Evolutionary conservation across 2,329 filamentous ascomycete genomes (phyloP).

Genomic region (Botrytis elliptica): DNA sequence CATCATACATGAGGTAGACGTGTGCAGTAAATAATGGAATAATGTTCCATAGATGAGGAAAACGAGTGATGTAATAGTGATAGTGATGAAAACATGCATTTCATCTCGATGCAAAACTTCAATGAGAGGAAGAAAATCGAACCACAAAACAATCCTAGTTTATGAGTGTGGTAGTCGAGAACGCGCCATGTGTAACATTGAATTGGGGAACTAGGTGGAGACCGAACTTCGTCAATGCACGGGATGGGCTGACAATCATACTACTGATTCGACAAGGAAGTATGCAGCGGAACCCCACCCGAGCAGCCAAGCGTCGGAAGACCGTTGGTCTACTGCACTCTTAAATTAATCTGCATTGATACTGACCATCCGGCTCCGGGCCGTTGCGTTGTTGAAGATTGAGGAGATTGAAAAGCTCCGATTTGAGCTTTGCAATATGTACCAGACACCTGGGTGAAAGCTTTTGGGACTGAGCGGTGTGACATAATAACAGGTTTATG

Average conservation of each 20-base stretch:
- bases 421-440: not conserved
- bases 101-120: not conserved
- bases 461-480: not conserved
- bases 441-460: slow-evolving; percentile 8
- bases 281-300: not conserved
- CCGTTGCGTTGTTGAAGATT: slow-evolving; percentile 1
- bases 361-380: not conserved
- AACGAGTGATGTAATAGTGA: not conserved
- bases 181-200: slow-evolving; percentile 10
- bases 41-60: not conserved
- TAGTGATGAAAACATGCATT: not conserved
- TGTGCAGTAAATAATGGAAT: not conserved
- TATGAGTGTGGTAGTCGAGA: not conserved
- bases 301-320: slow-evolving; percentile 1
- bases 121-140: not conserved
- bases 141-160: not conserved
- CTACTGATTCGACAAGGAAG: not conserved
- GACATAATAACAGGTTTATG: not conserved
- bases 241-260: not conserved
- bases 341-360: slow-evolving; percentile 1
- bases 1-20: slow-evolving; percentile 1
- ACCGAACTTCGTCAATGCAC: not conserved
- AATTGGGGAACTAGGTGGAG: not conserved
- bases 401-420: not conserved
- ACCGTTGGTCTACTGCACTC: not conserved